Evolutionary conservation across 495 filamentous ascomycete genomes (phyloP), one percentile per base, ranked within the genome.

Genomic region (Neurospora sp.): DNA sequence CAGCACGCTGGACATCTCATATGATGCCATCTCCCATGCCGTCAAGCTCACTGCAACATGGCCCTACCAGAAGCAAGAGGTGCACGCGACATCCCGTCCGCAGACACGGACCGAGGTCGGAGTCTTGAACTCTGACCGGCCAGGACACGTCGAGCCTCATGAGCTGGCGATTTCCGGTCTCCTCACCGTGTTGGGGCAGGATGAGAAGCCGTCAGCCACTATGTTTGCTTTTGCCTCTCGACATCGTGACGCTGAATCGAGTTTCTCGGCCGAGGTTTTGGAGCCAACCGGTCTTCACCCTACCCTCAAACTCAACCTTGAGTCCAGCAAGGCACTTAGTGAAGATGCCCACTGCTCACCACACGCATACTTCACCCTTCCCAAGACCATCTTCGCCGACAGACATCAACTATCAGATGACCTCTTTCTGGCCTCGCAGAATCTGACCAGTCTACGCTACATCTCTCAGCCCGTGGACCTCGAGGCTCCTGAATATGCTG

Each of bases 181-280:
- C 48, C 83, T 98, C 70, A 90, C 90, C 4, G 92, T 95, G 10
- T 82, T 98, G 1, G 93, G 93, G 65, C 85, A 92, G 77, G 90
- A 94, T 76, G 83, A 85, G 65, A 87, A 89, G 74, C 86, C 80
- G 44, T 83, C 90, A 40, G 87, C 90, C 42, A 92, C 92, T 0
- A 83, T 95, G 72, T 98, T 99, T 84, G 89, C 92, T n/a, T 97
- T 98, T 77, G 90, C 94, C 27, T 90, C 94, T 8, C 90, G 94
- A 0, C 96, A 99, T 78, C 82, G 80, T 17, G 91, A 96, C 73
- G 82, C 86, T 8, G 71, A 83, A 79, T 44, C 78, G 70, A 76
- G 80, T 22, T 86, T 87, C 76, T 82, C 81, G 2, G 81, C 85
- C 65, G 82, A 82, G 3, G 93, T 97, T 77, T 76, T 86, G 27